Conservation (phyloP, 192 early-diverging fungal species). For the Entomortierella chlamydospora region DNA sequence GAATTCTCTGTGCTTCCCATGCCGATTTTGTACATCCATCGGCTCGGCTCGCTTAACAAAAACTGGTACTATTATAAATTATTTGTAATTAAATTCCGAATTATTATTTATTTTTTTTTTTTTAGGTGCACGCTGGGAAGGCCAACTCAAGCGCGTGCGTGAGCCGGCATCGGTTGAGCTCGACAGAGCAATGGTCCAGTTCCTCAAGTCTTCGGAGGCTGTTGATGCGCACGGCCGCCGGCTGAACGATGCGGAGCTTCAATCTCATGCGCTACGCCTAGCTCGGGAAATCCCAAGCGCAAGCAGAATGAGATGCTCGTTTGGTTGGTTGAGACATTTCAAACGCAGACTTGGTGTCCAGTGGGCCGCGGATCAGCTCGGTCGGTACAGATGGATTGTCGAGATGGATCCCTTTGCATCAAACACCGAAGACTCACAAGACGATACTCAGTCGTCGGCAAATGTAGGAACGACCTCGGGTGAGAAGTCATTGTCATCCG, state of each 20-base stretch:
- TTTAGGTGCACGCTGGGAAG: conserved; percentile 48
- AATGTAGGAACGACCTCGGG: not conserved
- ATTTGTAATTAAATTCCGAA: too few relatives aligned
- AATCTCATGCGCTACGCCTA: conserved; percentile 39
- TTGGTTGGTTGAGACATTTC: conserved; percentile 53
- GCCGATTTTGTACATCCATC: conserved; percentile 12
- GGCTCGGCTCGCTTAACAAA: conserved; percentile 27
- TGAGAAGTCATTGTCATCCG: not conserved
- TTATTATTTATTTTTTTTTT: too few relatives aligned
- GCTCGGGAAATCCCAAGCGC: conserved; percentile 38
- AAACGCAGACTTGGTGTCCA: conserved; percentile 49
- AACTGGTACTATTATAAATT: not conserved
- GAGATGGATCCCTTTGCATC: conserved; percentile 35
- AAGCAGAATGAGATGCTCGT: conserved; percentile 44
- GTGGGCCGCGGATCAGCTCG: conserved; percentile 37
- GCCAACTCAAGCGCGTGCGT: conserved; percentile 51
- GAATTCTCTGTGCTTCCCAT: not conserved
- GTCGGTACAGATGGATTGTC: conserved; percentile 32
- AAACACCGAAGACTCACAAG: too few relatives aligned
- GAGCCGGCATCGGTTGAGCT: conserved; percentile 55
- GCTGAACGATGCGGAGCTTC: conserved; percentile 50
- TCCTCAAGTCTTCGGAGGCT: conserved; percentile 38
- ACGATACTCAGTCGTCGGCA: too few relatives aligned
- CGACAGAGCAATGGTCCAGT: conserved; percentile 51
- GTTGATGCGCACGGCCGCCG: conserved; percentile 49